Conservation (phyloP, 108 stramenopile genomes). For the Nitzschia inconspicua region DNA sequence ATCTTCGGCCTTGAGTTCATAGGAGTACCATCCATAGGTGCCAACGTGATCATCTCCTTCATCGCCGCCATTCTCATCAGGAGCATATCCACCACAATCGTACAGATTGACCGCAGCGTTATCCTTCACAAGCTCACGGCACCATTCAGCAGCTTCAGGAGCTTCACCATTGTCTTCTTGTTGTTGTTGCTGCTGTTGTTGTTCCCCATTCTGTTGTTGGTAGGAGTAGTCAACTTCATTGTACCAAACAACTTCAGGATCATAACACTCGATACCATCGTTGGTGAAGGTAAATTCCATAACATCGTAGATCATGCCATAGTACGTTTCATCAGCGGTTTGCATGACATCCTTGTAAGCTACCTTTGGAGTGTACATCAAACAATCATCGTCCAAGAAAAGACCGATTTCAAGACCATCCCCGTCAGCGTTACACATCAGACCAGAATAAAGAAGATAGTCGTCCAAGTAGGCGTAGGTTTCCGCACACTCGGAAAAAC, state of each 20-base stretch:
- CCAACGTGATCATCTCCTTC: constrained; percentile 19
- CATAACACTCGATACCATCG: constrained; percentile 18
- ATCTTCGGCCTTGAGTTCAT: constrained; percentile 27
- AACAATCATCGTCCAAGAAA: constrained; percentile 60
- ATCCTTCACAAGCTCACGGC: constrained; percentile 21
- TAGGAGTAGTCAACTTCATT: constrained; percentile 15
- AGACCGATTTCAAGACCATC: constrained; percentile 64
- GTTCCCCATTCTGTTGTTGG: constrained; percentile 16
- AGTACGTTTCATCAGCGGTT: constrained; percentile 14
- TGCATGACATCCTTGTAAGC: constrained; percentile 10
- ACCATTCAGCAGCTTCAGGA: constrained; percentile 30
- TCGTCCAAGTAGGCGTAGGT: constrained; percentile 23
- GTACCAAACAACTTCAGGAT: constrained; percentile 13
- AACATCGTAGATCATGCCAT: constrained; percentile 25
- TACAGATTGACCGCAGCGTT: constrained; percentile 21
- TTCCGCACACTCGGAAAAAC: constrained; percentile 32
- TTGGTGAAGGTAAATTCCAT: constrained; percentile 41
- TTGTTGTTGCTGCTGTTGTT: constrained; percentile 12
- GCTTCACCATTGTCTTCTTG: constrained; percentile 17
- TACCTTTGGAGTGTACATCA: constrained; percentile 28
- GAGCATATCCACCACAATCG: constrained; percentile 20
- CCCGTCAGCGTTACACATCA: constrained; percentile 61
- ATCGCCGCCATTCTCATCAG: constrained; percentile 10
- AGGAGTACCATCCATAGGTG: constrained; percentile 37
- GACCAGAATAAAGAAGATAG: constrained; percentile 33